These are phyloP conservation scores for Phytophthora palmivora DNA, from an alignment of 352 stramenopile genomes.

Conservation along the genomic window DNA sequence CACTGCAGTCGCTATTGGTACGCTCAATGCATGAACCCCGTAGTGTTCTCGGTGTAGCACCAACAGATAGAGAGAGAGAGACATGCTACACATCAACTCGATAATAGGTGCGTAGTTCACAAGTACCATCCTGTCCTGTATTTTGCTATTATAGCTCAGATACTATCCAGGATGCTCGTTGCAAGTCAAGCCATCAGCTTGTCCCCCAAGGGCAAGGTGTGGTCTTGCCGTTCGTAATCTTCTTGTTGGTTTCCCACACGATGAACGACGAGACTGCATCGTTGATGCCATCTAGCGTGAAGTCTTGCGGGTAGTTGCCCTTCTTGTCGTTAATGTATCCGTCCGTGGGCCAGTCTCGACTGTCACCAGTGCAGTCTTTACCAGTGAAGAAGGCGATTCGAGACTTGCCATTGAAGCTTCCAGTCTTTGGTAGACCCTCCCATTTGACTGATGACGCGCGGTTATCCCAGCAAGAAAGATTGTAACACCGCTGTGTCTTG, in stretches of 20 bases:
- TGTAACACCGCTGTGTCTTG: slow-evolving; percentile 33
- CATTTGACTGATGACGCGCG: slow-evolving; percentile 37
- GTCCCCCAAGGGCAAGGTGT: slow-evolving; percentile 36
- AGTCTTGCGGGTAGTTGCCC: slow-evolving; percentile 32
- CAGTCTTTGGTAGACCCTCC: slow-evolving; percentile 19
- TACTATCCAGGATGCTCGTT: neutral
- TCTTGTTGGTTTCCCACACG: slow-evolving; percentile 27
- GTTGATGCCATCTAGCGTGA: slow-evolving; percentile 36
- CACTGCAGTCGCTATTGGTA: slow-evolving; percentile 68
- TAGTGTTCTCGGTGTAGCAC: slow-evolving; percentile 2
- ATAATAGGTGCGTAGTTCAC: slow-evolving; percentile 1
- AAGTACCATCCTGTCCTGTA: neutral
- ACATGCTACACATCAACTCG: neutral
- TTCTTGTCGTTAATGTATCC: slow-evolving; percentile 26
- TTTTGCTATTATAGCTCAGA: neutral
- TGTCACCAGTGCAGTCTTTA: slow-evolving; percentile 29
- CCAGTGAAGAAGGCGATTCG: slow-evolving; percentile 39
- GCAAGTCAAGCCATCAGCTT: neutral
- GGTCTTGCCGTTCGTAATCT: slow-evolving; percentile 14
- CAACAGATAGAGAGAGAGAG: slow-evolving; percentile 21
- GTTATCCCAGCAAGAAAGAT: slow-evolving; percentile 37
- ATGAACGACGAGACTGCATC: slow-evolving; percentile 40
- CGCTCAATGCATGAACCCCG: slow-evolving; percentile 51
- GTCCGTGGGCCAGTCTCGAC: slow-evolving; percentile 29
- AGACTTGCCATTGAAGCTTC: slow-evolving; percentile 24